Evolutionary conservation across 805 yeast species (phyloP).

Genomic region (Isabelozyma rhagii): DNA sequence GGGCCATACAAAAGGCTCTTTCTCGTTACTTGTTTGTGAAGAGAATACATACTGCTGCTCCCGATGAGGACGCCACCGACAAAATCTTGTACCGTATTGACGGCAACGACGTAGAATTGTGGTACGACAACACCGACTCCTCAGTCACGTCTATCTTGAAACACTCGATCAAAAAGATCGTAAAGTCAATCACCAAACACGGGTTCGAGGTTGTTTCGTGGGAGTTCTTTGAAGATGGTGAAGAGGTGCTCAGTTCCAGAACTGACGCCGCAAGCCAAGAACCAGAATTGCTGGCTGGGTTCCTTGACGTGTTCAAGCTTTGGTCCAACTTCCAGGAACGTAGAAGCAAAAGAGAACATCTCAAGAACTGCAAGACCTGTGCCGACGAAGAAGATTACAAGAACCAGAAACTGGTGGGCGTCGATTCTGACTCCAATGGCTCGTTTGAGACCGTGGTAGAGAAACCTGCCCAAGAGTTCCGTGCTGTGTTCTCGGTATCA

Average conservation of each 20-base stretch:
- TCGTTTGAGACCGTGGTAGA: conserved; percentile 25
- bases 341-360: conserved; percentile 27
- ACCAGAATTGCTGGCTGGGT: conserved; percentile 11
- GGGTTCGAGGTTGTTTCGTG: conserved; percentile 39
- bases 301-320: conserved; percentile 9
- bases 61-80: conserved; percentile 1
- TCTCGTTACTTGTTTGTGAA: background rate
- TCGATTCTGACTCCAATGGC: conserved; percentile 6
- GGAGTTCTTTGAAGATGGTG: conserved; percentile 24
- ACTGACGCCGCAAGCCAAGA: conserved; percentile 19
- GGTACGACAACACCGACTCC: conserved; percentile 10
- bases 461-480: conserved; percentile 21
- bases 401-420: background rate
- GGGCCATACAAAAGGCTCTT: conserved; percentile 19
- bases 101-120: conserved; percentile 23
- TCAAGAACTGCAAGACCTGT: conserved; percentile 42
- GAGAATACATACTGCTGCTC: background rate
- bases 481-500: conserved; percentile 54
- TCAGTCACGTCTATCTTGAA: conserved; percentile 7
- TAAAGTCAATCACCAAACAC: conserved; percentile 20
- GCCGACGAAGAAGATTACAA: conserved; percentile 11
- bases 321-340: conserved; percentile 13
- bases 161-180: conserved; percentile 17
- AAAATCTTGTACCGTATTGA: conserved; percentile 14
- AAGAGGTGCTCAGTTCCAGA: conserved; percentile 12